Base-by-base conservation (phyloP, 2,329 filamentous ascomycete genomes). In the Talaromyces sp. region DNA sequence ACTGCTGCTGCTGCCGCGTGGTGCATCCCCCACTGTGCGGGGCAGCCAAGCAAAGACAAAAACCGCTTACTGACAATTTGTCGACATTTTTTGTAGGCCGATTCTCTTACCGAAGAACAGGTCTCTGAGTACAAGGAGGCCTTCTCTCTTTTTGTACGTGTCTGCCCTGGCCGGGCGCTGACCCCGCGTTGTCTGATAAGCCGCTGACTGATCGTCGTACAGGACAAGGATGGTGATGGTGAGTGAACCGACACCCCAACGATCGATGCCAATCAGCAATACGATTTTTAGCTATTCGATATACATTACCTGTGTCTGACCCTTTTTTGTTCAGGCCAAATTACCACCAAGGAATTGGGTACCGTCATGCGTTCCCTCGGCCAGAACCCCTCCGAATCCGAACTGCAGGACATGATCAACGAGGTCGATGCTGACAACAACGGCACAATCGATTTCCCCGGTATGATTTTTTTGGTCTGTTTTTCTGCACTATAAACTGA, bases 121-220 rank as follows among this genome's bases (percentile, higher is more conserved):
- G 94, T 99, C 78, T 97, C 94, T 77, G 94, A 99, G 84, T 99
- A 97, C 85, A 99, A 97, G 90, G 94, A 99, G 84, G 94, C 94
- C 59, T 99, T 99, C 83, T 99, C 94, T 78, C 91, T 99, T 68
- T 99, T 99, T 81, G 94, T 99, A 88, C 88, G 94, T 88, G 59
- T 26, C 24, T 32, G 14, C 60, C 63, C 14, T 27, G 54, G 56
- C 46, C 59, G 50, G 10, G 32, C 46, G 55, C 32, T 60, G 59
- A 64, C 66, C 57, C 38, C 57, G 48, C 48, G 19, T 12, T 48
- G 35, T 52, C 21, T 31, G 31, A 27, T 31, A 14, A 38, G 27
- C 26, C 50, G 58, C 46, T 57, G 38, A 58, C 58, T 53, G 35
- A 54, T 65, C 62, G 41, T 62, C 38, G 63, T 65, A 74, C 70